Conservation (phyloP, 2,329 filamentous ascomycete genomes). For the Verticillium nonalfalfae region DNA sequence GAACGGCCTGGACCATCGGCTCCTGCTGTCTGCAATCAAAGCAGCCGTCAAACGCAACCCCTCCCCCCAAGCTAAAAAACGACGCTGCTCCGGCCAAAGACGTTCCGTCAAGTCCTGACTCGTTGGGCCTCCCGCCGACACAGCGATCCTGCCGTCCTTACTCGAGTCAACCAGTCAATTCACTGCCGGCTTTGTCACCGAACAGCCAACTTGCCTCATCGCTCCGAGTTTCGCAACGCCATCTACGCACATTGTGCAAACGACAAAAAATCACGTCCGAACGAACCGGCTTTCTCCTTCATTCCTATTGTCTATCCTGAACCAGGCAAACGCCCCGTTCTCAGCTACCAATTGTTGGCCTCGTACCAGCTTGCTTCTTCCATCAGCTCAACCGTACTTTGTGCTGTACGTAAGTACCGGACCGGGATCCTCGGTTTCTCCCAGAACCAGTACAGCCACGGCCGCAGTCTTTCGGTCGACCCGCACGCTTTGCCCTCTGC, state of each 20-base stretch:
- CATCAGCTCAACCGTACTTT: background rate
- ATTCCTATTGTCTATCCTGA: no score
- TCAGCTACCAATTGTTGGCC: background rate
- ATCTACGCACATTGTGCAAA: background rate
- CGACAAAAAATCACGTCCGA: background rate
- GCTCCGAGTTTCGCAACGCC: background rate
- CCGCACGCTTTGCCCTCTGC: background rate
- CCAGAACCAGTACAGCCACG: background rate
- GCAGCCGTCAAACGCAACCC: background rate
- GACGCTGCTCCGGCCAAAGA: background rate
- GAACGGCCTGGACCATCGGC: background rate
- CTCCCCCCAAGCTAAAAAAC: background rate
- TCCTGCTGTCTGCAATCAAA: background rate
- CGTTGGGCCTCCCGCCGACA: background rate
- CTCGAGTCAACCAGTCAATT: background rate
- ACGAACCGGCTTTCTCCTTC: background rate
- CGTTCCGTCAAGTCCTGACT: background rate
- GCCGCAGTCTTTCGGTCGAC: background rate
- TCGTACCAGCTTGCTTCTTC: background rate
- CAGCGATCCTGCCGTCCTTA: background rate
- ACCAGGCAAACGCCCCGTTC: background rate
- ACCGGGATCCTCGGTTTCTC: background rate
- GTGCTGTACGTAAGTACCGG: background rate
- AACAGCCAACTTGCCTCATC: background rate
- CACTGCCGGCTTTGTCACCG: background rate